Percentiles rank a stretch among this genome's conserved stretches.
Conservation (phyloP, 345 rosid species). For the Populus nigra region DNA sequence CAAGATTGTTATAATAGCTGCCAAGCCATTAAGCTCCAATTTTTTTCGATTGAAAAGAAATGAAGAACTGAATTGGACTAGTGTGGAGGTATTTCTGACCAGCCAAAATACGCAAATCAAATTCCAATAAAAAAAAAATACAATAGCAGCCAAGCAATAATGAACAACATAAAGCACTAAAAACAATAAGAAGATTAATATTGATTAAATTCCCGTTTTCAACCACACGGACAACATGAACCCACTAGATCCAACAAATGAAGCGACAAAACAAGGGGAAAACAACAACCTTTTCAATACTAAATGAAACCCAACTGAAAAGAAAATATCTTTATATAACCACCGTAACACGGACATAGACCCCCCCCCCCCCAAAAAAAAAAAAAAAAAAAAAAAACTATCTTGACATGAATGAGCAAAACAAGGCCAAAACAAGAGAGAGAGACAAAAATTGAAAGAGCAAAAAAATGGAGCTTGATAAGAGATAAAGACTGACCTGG, state of each 20-base stretch:
- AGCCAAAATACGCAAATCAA: background rate
- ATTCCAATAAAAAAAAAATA: background rate
- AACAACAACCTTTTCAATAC: background rate
- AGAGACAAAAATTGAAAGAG: background rate
- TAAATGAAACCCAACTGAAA: background rate
- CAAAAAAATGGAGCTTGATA: background rate
- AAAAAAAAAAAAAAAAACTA: background rate
- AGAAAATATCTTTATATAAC: background rate
- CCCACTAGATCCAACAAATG: background rate
- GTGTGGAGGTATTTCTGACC: background rate
- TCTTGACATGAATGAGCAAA: background rate
- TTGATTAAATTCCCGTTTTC: background rate
- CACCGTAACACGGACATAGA: background rate
- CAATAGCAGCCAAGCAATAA: background rate
- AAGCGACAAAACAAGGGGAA: background rate
- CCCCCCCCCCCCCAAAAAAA: background rate
- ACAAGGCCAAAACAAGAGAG: too few relatives aligned
- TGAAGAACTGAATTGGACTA: background rate
- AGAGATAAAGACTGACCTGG: slow-evolving; percentile 20
- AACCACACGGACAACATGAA: background rate
- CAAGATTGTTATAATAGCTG: background rate
- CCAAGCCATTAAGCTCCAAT: background rate
- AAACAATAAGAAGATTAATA: background rate
- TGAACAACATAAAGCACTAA: background rate
- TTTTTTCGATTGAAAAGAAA: background rate